A percentile compares a stretch with the other conserved stretches of the same genome.
Conservation (phyloP, 768 basidiomycete species). For the Boletus subparvulus region DNA sequence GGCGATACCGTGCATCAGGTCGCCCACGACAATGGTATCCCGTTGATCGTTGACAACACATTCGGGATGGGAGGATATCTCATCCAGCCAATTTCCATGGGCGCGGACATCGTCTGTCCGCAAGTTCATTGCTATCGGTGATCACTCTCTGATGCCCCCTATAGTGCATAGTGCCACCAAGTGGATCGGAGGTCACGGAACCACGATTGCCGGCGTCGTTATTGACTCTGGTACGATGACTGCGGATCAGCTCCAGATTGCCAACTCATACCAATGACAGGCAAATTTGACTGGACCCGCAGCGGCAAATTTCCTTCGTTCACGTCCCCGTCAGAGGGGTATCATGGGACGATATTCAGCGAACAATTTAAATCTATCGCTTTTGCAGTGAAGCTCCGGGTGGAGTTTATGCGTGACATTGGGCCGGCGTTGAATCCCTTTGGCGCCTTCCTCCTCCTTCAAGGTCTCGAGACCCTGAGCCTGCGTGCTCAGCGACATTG, state of each 20-base stretch:
- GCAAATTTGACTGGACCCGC: conserved; percentile 65
- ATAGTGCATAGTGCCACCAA: conserved; percentile 75
- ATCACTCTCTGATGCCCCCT: not conserved
- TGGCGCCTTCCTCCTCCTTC: conserved; percentile 70
- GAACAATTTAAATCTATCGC: conserved; percentile 66
- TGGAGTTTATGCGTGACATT: conserved; percentile 62
- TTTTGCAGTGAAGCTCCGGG: conserved; percentile 65
- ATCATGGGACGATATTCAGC: conserved; percentile 67
- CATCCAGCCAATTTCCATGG: conserved; percentile 65
- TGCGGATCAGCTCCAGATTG: too few species aligned
- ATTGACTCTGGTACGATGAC: conserved; percentile 56
- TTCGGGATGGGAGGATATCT: conserved; percentile 75
- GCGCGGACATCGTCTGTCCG: conserved; percentile 75
- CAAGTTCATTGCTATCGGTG: not conserved
- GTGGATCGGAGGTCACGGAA: conserved; percentile 84
- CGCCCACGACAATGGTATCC: conserved; percentile 70
- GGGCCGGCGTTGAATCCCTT: conserved; percentile 70
- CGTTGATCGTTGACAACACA: conserved; percentile 80
- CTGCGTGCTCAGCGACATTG: conserved; percentile 70
- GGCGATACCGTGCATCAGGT: conserved; percentile 37
- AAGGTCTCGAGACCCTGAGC: conserved; percentile 76
- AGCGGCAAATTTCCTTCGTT: conserved; percentile 74
- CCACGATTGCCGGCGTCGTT: conserved; percentile 74
- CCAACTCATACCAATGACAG: not conserved
- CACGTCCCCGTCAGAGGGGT: conserved; percentile 72